Conservation (phyloP, 208 protist species). For the Trypanosoma melophagium region DNA sequence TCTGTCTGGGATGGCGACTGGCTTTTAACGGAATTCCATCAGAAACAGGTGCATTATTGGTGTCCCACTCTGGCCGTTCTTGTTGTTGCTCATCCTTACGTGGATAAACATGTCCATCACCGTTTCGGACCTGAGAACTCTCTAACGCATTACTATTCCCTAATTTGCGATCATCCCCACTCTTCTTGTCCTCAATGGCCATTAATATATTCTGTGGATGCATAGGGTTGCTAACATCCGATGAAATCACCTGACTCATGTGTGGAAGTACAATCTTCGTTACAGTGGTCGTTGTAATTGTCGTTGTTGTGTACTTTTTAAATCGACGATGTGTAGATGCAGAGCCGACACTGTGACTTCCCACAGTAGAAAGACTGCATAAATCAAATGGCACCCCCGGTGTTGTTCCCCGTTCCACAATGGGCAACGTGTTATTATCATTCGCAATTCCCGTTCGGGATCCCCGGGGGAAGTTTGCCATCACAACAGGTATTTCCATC, state of each 20-base stretch:
- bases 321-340: conserved; percentile 34
- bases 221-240: conserved; percentile 28
- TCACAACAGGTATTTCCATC: background rate
- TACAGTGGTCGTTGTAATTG: conserved; percentile 67
- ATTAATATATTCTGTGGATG: conserved; percentile 15
- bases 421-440: conserved; percentile 26
- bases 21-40: too few species aligned
- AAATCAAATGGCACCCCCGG: conserved; percentile 34
- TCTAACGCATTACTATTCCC: background rate
- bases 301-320: conserved; percentile 74
- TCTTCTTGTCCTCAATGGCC: background rate
- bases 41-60: too few species aligned
- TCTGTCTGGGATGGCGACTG: too few species aligned
- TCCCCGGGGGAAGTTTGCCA: conserved; percentile 6
- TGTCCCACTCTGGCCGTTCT: too few species aligned
- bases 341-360: background rate
- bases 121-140: too few species aligned
- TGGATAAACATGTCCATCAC: too few species aligned
- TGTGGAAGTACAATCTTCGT: conserved; percentile 63
- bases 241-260: conserved; percentile 40
- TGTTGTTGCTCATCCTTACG: too few species aligned
- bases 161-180: background rate
- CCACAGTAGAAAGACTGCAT: conserved; percentile 21
- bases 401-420: conserved; percentile 41
- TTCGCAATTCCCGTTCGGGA: background rate